Percentiles rank a stretch among this genome's conserved stretches.
Conservation (phyloP, 1,139 yeast genomes). For the Suhomyces wounanorum region DNA sequence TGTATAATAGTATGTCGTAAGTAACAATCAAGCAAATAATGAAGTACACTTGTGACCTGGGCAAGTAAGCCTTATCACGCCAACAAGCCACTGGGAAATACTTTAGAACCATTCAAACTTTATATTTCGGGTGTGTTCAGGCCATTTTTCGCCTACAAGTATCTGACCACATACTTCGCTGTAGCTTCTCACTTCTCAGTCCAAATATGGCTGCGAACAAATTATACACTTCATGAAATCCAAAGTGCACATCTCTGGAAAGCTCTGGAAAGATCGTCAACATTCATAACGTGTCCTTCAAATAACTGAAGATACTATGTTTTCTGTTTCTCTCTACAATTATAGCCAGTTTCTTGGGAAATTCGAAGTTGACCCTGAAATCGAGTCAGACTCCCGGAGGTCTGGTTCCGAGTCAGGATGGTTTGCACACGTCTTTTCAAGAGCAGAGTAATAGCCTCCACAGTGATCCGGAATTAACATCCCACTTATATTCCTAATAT, state of each 20-base stretch:
- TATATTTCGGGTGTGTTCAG: too few relatives aligned
- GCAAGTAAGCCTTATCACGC: too few relatives aligned
- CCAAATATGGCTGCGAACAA: background rate
- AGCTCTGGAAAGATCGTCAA: too few relatives aligned
- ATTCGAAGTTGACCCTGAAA: background rate
- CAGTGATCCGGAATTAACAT: slow-evolving; percentile 5
- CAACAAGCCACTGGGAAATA: too few relatives aligned
- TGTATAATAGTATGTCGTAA: background rate
- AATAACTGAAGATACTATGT: too few relatives aligned
- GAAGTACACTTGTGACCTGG: too few relatives aligned
- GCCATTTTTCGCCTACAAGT: too few relatives aligned
- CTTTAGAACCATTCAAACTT: too few relatives aligned
- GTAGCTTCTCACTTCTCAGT: background rate
- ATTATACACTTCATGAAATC: background rate
- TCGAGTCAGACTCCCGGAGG: slow-evolving; percentile 3
- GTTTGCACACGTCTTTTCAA: slow-evolving; percentile 8
- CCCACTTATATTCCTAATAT: background rate
- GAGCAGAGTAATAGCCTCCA: slow-evolving; percentile 6
- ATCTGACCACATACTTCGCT: too few relatives aligned
- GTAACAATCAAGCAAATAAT: background rate
- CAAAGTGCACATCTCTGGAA: too few relatives aligned
- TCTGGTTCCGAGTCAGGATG: slow-evolving; percentile 4
- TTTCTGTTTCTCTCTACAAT: too few relatives aligned
- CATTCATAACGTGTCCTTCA: too few relatives aligned
- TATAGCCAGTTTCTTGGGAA: background rate